Conservation (phyloP, 148 eudicot genomes). For the Polygonum maritimum region DNA sequence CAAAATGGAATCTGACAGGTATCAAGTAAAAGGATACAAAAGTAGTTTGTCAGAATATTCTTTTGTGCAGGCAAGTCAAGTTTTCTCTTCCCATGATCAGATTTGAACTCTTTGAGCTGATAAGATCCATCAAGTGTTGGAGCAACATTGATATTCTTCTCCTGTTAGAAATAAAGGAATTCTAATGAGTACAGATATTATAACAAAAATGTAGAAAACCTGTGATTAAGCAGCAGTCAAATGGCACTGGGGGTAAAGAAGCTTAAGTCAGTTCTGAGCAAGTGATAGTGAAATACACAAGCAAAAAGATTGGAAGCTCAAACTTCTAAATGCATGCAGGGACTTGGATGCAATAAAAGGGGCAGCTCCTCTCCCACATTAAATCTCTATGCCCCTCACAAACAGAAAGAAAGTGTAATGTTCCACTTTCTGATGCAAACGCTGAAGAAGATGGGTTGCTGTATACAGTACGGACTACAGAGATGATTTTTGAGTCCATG, state of each 20-base stretch:
- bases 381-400: not conserved
- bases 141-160: slow-evolving; percentile 18
- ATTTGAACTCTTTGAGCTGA: slow-evolving; percentile 38
- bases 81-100: slow-evolving; percentile 48
- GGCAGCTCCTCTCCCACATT: not conserved
- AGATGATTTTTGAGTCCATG: not conserved
- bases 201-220: not conserved
- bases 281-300: not conserved
- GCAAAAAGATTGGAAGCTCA: not conserved
- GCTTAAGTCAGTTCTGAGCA: not conserved
- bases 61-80: slow-evolving; percentile 88
- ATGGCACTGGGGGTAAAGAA: not conserved
- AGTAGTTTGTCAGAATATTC: slow-evolving; percentile 85
- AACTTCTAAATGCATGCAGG: not conserved
- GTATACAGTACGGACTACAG: not conserved
- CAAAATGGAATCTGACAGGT: not conserved
- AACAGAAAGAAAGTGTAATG: not conserved
- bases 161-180: slow-evolving; percentile 28
- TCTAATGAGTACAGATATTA: not conserved
- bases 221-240: not conserved
- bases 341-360: not conserved
- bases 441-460: not conserved
- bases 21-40: slow-evolving; percentile 64
- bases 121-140: slow-evolving; percentile 28
- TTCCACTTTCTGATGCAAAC: not conserved